phyloP scores from a whole-genome alignment of 2,329 filamentous ascomycete genomes.

The Talaromyces sp. region DNA sequence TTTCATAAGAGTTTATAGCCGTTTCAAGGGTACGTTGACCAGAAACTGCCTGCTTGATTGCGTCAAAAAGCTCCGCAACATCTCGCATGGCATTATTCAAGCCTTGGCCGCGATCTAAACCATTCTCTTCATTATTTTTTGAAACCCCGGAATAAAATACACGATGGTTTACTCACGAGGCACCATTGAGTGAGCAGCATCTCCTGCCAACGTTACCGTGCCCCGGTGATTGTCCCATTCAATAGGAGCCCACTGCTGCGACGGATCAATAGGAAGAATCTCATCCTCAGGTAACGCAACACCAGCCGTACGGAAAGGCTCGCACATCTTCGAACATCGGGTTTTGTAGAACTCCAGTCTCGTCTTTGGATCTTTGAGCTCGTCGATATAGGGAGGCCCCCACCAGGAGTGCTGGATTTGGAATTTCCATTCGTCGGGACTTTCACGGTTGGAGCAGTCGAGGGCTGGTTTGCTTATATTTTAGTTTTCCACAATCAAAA shows the following conservation, averaged over 20 bases:
- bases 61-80: neutral
- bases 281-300: conserved; percentile 3
- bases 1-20: conserved; percentile 2
- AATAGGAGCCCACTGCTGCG: conserved; percentile 8
- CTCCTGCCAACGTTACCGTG: conserved; percentile 5
- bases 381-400: conserved; percentile 2
- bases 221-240: conserved; percentile 8
- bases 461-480: neutral
- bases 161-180: conserved; percentile 2
- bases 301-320: conserved; percentile 8
- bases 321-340: conserved; percentile 6
- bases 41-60: neutral
- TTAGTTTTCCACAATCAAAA: neutral
- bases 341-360: conserved; percentile 3
- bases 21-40: neutral
- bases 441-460: conserved; percentile 3
- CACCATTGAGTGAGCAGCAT: conserved; percentile 11
- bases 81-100: conserved; percentile 11
- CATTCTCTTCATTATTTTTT: neutral
- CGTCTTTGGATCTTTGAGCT: conserved; percentile 4
- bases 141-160: neutral
- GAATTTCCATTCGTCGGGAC: conserved; percentile 10
- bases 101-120: conserved; percentile 7
- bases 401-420: conserved; percentile 10
- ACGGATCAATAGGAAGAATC: conserved; percentile 4